Evolutionary conservation across 345 rosid genomes (phyloP).

Genomic region (Aquilaria sinensis): DNA sequence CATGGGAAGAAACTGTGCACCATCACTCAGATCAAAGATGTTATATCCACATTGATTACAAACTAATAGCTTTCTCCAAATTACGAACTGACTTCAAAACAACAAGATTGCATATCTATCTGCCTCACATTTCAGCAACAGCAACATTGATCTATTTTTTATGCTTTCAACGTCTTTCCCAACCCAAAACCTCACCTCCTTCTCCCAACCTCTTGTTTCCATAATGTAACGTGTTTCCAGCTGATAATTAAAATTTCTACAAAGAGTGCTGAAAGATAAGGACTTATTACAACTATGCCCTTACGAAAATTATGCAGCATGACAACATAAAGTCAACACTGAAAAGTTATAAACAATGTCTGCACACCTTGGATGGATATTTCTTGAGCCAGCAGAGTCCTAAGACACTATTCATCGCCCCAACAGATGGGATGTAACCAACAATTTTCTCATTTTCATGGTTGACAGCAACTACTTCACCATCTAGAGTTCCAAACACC

Average conservation of each 20-base stretch:
- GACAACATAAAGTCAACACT: not conserved
- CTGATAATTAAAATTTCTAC: not conserved
- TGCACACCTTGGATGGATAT: slow-evolving; percentile 70
- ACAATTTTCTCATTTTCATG: slow-evolving; percentile 79
- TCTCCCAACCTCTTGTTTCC: not conserved
- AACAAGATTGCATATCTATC: too few species aligned
- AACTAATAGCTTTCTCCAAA: too few species aligned
- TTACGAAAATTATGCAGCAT: not conserved
- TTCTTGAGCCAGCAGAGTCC: slow-evolving; percentile 97
- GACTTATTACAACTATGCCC: not conserved
- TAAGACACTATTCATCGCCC: slow-evolving; percentile 73
- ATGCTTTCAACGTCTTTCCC: not conserved
- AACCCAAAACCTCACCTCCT: not conserved
- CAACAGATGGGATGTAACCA: slow-evolving; percentile 60
- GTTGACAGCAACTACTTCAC: slow-evolving; percentile 86
- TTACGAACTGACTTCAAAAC: too few species aligned
- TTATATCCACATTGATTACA: too few species aligned
- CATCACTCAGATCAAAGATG: too few species aligned
- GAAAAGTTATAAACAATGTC: not conserved
- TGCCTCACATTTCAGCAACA: not conserved
- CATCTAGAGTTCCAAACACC: slow-evolving; percentile 93
- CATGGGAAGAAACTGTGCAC: too few species aligned
- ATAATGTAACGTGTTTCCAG: too few species aligned
- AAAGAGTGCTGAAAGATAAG: not conserved
- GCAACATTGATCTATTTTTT: not conserved